Evolutionary conservation across 495 filamentous ascomycete species (phyloP).

Genomic region (Talaromyces proteolyticus): DNA sequence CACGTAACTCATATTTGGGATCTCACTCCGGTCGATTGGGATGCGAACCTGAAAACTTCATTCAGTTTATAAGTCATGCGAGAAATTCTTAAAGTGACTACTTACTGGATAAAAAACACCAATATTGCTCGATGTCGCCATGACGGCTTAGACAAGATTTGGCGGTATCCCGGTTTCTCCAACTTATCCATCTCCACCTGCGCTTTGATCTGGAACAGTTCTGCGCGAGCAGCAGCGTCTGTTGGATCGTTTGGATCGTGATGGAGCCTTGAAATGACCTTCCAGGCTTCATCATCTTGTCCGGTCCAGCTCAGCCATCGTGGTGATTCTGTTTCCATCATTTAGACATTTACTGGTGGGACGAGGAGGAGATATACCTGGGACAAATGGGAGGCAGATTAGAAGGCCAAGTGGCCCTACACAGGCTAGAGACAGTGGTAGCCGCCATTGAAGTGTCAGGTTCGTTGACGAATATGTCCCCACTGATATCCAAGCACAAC

Average conservation of each 20-base stretch:
- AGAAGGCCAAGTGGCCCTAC: background rate
- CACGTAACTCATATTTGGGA: background rate
- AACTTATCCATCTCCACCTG: background rate
- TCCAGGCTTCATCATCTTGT: background rate
- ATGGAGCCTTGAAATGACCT: slow-evolving; percentile 1
- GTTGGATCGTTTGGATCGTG: background rate
- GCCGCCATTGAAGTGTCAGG: slow-evolving; percentile 1
- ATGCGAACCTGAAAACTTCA: background rate
- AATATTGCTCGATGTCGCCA: slow-evolving; percentile 1
- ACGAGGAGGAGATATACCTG: background rate
- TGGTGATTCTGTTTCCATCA: background rate
- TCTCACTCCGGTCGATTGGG: slow-evolving; percentile 1
- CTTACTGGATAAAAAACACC: slow-evolving; percentile 1
- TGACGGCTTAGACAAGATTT: background rate
- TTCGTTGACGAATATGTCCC: slow-evolving; percentile 1
- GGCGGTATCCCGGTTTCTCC: background rate
- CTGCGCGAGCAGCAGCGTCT: background rate
- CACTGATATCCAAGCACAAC: slow-evolving; percentile 1
- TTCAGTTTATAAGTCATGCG: background rate
- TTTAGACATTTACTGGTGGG: background rate
- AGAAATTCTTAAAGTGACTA: background rate
- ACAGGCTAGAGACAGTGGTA: background rate
- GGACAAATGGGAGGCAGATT: slow-evolving; percentile 1
- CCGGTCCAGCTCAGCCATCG: background rate
- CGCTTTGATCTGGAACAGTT: background rate